Base-by-base conservation (phyloP, 805 yeast species). In the Wickerhamiella kazuoi region DNA sequence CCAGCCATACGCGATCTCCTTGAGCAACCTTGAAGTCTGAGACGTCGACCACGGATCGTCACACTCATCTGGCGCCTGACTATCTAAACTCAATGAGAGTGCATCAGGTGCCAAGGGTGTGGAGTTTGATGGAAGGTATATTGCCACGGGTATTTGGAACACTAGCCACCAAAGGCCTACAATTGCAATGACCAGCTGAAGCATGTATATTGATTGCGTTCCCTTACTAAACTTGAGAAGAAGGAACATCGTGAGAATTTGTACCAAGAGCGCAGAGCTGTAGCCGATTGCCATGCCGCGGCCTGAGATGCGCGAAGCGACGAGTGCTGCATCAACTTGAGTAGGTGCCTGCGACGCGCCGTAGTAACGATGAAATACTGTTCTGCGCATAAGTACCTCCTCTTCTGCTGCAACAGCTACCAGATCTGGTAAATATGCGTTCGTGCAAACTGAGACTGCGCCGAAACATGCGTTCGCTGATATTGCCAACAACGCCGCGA, bases 81-180 rank as follows among this genome's bases (percentile, higher is more conserved):
- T 21, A 17, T 6, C 16, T 7, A 31, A 7, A 6, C 11, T 6
- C 8, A 5, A 4, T 17, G 34, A 4, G 21, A 15, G 21, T 15
- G 20, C 20, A 17, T 15, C 34, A 7, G 34, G 7, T 4, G 21
- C 34, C 11, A 14, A 11, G 11, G 34, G 34, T 5, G 17, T 6
- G 17, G 20, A 18, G 34, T 31, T 31, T 17, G 72, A 50, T 33
- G 63, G 61, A 41, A 80, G 54, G 32, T 70, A 56, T 43, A 64
- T 48, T 1, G 60, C 52, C 28, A 79, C 64, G 2, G 87, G 87
- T 3, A 74, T 38, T 49, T 77, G 83, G 62, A 78, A 79, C 2
- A 70, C 41, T 5, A 76, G 53, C 93, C 93, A 80, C 87, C 90
- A 79, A 1, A 69, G 20, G 1, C 90, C 90, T 15, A 79, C 79